A percentile compares a stretch with the other conserved stretches of the same genome.
These are phyloP conservation scores for Mycena olivaceomarginata DNA, from an alignment of 768 basidiomycete genomes.

Conservation along the genomic window DNA sequence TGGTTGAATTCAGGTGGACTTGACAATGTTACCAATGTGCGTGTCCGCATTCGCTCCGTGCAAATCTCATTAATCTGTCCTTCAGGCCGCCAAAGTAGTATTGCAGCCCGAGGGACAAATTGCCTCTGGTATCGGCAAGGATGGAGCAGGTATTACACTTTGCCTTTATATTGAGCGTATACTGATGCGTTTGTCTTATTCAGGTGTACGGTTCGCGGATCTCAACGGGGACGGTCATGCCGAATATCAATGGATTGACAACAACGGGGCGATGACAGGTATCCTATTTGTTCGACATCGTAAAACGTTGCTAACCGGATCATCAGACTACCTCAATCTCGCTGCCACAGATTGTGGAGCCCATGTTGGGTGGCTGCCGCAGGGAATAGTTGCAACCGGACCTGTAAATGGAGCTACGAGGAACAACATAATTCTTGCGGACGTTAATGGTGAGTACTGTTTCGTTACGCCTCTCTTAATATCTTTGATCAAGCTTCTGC, in stretches of 20 bases:
- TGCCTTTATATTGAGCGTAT: too few species aligned
- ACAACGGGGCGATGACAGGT: constrained; percentile 20
- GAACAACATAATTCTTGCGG: constrained; percentile 8
- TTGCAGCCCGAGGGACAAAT: not conserved
- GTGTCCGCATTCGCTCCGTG: not conserved
- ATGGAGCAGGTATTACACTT: constrained; percentile 2
- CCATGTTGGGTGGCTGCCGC: constrained; percentile 3
- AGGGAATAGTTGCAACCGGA: constrained; percentile 22
- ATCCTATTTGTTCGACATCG: not conserved
- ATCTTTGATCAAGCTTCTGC: not conserved
- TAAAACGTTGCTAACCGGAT: not conserved
- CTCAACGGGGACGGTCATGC: constrained; percentile 22
- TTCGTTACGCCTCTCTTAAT: not conserved
- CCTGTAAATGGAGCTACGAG: not conserved
- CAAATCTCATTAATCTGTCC: not conserved
- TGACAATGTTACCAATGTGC: constrained; percentile 15
- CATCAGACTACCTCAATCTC: constrained; percentile 18
- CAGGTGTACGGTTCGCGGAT: constrained; percentile 25
- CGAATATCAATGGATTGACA: constrained; percentile 6
- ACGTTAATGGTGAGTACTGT: constrained; percentile 14
- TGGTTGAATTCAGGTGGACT: constrained; percentile 20
- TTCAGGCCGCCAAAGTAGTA: constrained; percentile 16
- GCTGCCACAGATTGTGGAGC: not conserved
- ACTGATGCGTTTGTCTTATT: not conserved
- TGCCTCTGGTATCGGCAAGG: too few species aligned